These are phyloP conservation scores for Parastagonospora avenae DNA, from an alignment of 2,329 filamentous ascomycete genomes.

Conservation along the genomic window DNA sequence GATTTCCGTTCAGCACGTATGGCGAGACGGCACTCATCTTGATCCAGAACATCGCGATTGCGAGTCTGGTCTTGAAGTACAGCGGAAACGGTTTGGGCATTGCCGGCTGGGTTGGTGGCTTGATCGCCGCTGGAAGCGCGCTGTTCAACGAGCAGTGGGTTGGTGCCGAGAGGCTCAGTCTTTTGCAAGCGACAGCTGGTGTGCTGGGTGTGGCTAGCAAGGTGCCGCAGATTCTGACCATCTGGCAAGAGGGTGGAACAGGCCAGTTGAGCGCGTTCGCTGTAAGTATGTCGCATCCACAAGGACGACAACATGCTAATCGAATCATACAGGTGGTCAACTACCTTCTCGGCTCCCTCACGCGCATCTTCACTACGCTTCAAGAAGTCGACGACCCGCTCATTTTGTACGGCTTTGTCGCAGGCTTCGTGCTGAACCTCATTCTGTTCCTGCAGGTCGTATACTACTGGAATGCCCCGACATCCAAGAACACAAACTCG, in stretches of 20 bases:
- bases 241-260: constrained; percentile 83
- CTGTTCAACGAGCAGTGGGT: constrained; percentile 72
- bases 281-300: constrained; percentile 60
- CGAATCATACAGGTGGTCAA: constrained; percentile 79
- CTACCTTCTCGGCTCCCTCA: constrained; percentile 90
- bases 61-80: constrained; percentile 83
- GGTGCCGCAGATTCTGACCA: constrained; percentile 87
- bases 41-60: constrained; percentile 89
- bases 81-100: constrained; percentile 70
- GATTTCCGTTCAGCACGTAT: constrained; percentile 94
- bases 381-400: constrained; percentile 97
- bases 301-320: neutral
- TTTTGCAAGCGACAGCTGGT: constrained; percentile 84
- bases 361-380: constrained; percentile 95
- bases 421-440: constrained; percentile 86
- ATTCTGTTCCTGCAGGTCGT: constrained; percentile 89
- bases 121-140: constrained; percentile 71
- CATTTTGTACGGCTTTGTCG: constrained; percentile 92
- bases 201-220: constrained; percentile 86
- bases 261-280: constrained; percentile 97
- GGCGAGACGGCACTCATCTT: constrained; percentile 94
- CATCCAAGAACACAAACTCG: constrained; percentile 34
- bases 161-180: constrained; percentile 68
- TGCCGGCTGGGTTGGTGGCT: constrained; percentile 75
- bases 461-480: constrained; percentile 84